Percentiles rank a stretch among this genome's conserved stretches.
phyloP scores from a whole-genome alignment of 257 asterid species.

The Cordia subcordata region DNA sequence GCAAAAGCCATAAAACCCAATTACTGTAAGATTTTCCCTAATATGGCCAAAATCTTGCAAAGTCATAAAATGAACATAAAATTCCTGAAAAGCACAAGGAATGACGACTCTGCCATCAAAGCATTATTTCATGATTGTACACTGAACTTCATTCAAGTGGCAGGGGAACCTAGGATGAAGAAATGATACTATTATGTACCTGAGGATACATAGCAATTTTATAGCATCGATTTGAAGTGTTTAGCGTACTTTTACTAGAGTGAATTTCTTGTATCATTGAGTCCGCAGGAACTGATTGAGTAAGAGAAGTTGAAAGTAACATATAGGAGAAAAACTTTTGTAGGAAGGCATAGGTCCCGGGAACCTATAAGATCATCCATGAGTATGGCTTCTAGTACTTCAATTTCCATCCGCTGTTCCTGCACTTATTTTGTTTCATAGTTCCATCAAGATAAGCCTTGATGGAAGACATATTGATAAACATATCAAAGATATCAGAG shows the following conservation, averaged over 20 bases:
- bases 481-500: background rate
- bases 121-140: no score
- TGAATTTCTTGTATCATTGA: slow-evolving; percentile 53
- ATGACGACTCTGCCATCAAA: no score
- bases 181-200: slow-evolving; percentile 40
- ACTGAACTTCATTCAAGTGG: no score
- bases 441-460: slow-evolving; percentile 19
- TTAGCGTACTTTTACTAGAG: slow-evolving; percentile 81
- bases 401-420: slow-evolving; percentile 97
- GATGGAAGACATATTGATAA: background rate
- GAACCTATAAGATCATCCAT: slow-evolving; percentile 84
- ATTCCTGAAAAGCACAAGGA: no score
- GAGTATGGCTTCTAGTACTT: slow-evolving; percentile 93
- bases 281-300: no score
- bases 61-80: no score
- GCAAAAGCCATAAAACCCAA: no score
- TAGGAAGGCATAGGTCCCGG: background rate
- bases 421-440: slow-evolving; percentile 56
- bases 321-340: no score
- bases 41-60: no score
- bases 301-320: slow-evolving; percentile 32
- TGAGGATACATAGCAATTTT: slow-evolving; percentile 81
- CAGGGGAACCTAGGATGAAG: background rate
- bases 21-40: no score
- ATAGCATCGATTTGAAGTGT: slow-evolving; percentile 80